Conservation (phyloP, 108 stramenopile species). For the Schizochytrium sp. region DNA sequence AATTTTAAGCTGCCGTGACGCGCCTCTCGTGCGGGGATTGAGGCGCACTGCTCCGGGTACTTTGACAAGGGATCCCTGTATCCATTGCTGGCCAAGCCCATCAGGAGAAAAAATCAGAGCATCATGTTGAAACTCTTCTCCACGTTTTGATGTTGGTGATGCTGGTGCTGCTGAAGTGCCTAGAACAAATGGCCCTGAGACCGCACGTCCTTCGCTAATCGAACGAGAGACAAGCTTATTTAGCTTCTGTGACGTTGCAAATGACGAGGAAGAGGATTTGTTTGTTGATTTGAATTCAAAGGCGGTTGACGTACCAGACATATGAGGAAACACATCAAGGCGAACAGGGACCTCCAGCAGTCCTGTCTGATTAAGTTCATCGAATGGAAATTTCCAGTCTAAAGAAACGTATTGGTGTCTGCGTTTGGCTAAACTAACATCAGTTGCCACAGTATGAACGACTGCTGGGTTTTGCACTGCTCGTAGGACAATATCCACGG, state of each 20-base stretch:
- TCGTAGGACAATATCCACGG: neutral
- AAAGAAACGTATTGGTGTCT: neutral
- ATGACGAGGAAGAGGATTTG: no score
- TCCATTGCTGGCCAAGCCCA: neutral
- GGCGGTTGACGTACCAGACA: neutral
- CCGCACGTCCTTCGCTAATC: neutral
- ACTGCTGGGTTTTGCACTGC: neutral
- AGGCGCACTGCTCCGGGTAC: neutral
- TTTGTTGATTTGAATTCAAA: no score
- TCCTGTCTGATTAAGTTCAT: neutral
- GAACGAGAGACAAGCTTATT: neutral
- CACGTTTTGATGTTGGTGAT: neutral
- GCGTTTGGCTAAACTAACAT: neutral
- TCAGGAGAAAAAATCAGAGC: conserved; percentile 7
- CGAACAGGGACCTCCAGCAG: conserved; percentile 3
- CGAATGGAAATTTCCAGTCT: conserved; percentile 6
- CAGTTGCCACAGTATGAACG: neutral
- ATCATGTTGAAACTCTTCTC: neutral
- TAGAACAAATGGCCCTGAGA: neutral
- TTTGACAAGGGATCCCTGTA: neutral
- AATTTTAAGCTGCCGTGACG: neutral
- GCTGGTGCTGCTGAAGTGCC: neutral
- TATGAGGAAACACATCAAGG: neutral
- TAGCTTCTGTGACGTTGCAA: no score
- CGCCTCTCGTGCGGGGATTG: conserved; percentile 14